Percentiles rank a stretch among this genome's conserved stretches.
Evolutionary conservation across 768 basidiomycete genomes (phyloP).

Genomic region (Agrocybe pediades): DNA sequence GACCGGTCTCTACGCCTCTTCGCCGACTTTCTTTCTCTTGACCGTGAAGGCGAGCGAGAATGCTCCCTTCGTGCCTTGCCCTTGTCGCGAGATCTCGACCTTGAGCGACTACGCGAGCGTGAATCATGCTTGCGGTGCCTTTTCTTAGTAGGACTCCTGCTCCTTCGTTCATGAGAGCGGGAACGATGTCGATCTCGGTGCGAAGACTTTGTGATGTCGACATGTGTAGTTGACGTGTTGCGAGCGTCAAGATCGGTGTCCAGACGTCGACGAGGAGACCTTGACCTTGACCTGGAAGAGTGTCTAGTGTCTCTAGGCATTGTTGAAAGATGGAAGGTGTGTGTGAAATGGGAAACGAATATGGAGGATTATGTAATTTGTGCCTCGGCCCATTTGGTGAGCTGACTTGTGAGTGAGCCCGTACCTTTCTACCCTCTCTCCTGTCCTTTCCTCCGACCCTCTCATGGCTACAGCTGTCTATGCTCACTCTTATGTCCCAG

Average conservation of each 20-base stretch:
- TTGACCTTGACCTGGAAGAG: constrained; percentile 22
- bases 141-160: constrained; percentile 33
- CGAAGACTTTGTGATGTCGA: constrained; percentile 14
- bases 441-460: constrained; percentile 9
- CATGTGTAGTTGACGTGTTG: constrained; percentile 2
- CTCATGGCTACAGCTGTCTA: constrained; percentile 33
- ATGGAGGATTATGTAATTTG: constrained; percentile 21
- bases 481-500: constrained; percentile 27
- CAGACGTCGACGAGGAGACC: constrained; percentile 19
- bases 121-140: constrained; percentile 27
- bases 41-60: constrained; percentile 31
- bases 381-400: constrained; percentile 8
- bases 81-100: constrained; percentile 33
- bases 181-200: constrained; percentile 22
- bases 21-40: constrained; percentile 24
- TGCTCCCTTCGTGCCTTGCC: constrained; percentile 13
- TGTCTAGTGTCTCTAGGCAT: constrained; percentile 23
- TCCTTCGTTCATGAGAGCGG: constrained; percentile 27
- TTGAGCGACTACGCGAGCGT: constrained; percentile 24
- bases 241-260: constrained; percentile 7
- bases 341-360: too few species aligned
- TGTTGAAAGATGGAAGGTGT: not conserved
- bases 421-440: constrained; percentile 15
- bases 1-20: constrained; percentile 32
- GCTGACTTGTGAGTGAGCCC: not conserved